Conservation (phyloP, 1,139 yeast species). For the Wickerhamomyces sp. region DNA sequence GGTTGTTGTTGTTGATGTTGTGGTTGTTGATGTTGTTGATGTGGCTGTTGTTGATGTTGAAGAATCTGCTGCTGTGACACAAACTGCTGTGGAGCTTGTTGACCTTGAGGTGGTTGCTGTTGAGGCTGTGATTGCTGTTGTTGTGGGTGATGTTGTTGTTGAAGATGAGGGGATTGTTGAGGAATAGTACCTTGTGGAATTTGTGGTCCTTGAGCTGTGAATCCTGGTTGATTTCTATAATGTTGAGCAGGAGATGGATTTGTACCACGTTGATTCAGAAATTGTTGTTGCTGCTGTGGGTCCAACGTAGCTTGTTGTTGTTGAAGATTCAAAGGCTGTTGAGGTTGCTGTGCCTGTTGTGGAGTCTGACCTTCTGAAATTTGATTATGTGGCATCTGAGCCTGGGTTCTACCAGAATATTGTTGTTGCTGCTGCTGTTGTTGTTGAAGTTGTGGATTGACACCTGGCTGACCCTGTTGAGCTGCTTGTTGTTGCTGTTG, state of each 20-base stretch:
- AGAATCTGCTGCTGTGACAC: neutral
- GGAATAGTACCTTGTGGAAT: constrained; percentile 4
- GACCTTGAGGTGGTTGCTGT: constrained; percentile 12
- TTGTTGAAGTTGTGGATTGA: constrained; percentile 16
- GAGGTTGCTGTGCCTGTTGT: constrained; percentile 3
- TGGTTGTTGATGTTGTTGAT: constrained; percentile 18
- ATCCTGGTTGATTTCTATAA: constrained; percentile 11
- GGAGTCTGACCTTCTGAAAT: constrained; percentile 3
- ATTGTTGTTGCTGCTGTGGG: constrained; percentile 15
- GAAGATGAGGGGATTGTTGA: constrained; percentile 8
- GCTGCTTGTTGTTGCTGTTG: constrained; percentile 17
- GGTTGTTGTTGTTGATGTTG: constrained; percentile 19
- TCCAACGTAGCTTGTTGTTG: constrained; percentile 15
- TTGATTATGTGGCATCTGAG: constrained; percentile 3
- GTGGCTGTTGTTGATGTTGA: constrained; percentile 5
- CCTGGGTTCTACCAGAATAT: no score
- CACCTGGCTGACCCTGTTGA: constrained; percentile 14
- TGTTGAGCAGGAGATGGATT: constrained; percentile 21
- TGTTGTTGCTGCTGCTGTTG: constrained; percentile 7
- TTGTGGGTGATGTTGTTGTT: neutral
- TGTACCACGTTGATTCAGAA: constrained; percentile 10
- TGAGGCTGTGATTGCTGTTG: neutral
- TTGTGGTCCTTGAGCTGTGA: constrained; percentile 4
- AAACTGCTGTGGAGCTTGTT: neutral
- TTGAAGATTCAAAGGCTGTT: constrained; percentile 4